phyloP scores from a whole-genome alignment of 805 yeast genomes.

The Pichia membranifaciens region DNA sequence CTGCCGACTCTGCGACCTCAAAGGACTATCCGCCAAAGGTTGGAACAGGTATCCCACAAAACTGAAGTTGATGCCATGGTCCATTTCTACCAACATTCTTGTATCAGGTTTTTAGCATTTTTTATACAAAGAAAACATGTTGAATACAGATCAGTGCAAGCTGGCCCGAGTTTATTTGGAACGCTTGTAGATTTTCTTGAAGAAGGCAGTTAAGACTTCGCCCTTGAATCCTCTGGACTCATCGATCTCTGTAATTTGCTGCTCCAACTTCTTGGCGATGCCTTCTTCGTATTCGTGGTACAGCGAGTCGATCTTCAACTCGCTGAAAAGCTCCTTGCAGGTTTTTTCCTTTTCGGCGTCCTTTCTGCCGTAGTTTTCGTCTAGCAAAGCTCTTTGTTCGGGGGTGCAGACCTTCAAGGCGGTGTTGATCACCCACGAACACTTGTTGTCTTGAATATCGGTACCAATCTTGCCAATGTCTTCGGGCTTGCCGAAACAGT shows the following conservation, averaged over 20 bases:
- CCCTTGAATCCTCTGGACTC: slow-evolving; percentile 91
- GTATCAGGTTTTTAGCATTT: no score
- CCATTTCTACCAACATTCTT: no score
- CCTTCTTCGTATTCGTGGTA: slow-evolving; percentile 82
- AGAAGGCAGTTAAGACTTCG: slow-evolving; percentile 77
- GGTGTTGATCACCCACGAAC: slow-evolving; percentile 95
- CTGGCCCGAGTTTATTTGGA: slow-evolving; percentile 55
- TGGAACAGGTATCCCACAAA: slow-evolving; percentile 28
- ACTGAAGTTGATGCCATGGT: no score
- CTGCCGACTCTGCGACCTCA: slow-evolving; percentile 22
- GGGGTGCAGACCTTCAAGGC: slow-evolving; percentile 75
- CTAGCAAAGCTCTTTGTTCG: slow-evolving; percentile 77
- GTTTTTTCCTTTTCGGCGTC: slow-evolving; percentile 58
- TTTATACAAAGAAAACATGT: no score
- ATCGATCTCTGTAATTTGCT: slow-evolving; percentile 65
- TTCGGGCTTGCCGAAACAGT: slow-evolving; percentile 95
- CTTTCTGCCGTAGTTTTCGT: slow-evolving; percentile 86
- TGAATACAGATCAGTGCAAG: neutral
- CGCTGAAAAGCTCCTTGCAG: slow-evolving; percentile 68
- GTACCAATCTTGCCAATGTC: slow-evolving; percentile 98
- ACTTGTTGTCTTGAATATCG: slow-evolving; percentile 96
- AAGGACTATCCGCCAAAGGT: slow-evolving; percentile 34
- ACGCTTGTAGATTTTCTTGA: slow-evolving; percentile 90
- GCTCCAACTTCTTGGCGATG: slow-evolving; percentile 56
- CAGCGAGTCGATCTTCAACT: slow-evolving; percentile 61